Percentiles rank a stretch among this genome's conserved stretches.
phyloP scores from a whole-genome alignment of 164 flowering plant genomes.

The Magnolia kwangsiensis region DNA sequence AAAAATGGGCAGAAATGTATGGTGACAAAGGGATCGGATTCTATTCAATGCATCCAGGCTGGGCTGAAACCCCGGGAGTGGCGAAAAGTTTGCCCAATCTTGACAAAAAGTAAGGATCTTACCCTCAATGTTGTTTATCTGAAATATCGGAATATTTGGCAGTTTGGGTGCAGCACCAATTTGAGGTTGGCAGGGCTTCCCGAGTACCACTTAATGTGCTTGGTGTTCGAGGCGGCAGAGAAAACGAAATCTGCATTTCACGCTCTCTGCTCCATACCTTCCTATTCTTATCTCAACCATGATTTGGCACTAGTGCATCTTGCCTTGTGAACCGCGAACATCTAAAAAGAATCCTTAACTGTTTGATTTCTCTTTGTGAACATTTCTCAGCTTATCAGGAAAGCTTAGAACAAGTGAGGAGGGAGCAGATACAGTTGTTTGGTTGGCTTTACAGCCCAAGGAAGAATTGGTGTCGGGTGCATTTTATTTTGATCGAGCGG shows the following conservation, averaged over 20 bases:
- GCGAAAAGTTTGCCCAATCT: slow-evolving; percentile 66
- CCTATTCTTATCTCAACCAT: neutral
- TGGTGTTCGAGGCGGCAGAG: too few species aligned
- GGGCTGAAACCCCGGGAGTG: slow-evolving; percentile 97
- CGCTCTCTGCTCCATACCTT: neutral
- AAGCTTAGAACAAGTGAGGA: slow-evolving; percentile 75
- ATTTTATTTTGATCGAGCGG: slow-evolving; percentile 85
- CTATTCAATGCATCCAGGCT: slow-evolving; percentile 98
- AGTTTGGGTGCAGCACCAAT: too few species aligned
- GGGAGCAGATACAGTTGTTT: slow-evolving; percentile 85
- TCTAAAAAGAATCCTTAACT: neutral
- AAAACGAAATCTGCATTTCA: neutral
- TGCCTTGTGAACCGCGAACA: too few species aligned
- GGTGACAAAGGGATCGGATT: slow-evolving; percentile 70
- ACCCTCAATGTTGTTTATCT: too few species aligned
- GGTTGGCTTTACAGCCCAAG: slow-evolving; percentile 88
- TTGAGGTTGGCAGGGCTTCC: too few species aligned
- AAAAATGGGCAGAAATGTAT: slow-evolving; percentile 79
- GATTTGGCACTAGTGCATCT: neutral
- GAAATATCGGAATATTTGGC: too few species aligned
- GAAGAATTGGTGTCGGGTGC: slow-evolving; percentile 69
- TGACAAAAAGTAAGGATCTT: slow-evolving; percentile 45
- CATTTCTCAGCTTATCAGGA: slow-evolving; percentile 53
- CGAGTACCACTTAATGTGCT: too few species aligned
- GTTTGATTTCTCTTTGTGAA: neutral